A percentile compares a stretch with the other conserved stretches of the same genome.
phyloP scores from a whole-genome alignment of 2,329 filamentous ascomycete species.

The Emmonsiellopsis sp. region DNA sequence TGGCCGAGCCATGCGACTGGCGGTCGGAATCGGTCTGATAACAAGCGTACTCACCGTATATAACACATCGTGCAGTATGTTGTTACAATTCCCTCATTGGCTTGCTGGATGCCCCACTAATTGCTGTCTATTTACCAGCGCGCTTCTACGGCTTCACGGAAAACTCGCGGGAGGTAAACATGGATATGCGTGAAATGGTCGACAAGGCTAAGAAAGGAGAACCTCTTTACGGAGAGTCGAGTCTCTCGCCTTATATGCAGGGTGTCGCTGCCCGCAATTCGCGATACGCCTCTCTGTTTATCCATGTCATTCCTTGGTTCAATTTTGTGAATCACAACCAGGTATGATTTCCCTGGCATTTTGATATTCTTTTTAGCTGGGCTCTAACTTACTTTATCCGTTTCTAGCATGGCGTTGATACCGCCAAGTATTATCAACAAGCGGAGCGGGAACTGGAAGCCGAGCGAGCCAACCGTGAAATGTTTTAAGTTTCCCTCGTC shows the following conservation, averaged over 20 bases:
- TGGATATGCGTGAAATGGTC: slow-evolving; percentile 99
- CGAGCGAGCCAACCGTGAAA: too few relatives aligned
- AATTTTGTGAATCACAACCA: slow-evolving; percentile 95
- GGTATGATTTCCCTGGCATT: slow-evolving; percentile 27
- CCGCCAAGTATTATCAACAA: slow-evolving; percentile 95
- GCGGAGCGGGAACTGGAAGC: slow-evolving; percentile 88
- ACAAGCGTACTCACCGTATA: slow-evolving; percentile 83
- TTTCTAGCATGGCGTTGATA: slow-evolving; percentile 83
- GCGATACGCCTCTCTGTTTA: slow-evolving; percentile 75
- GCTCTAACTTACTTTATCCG: slow-evolving; percentile 11
- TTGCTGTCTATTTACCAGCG: slow-evolving; percentile 44
- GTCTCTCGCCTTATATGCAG: slow-evolving; percentile 79
- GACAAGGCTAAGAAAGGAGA: slow-evolving; percentile 87
- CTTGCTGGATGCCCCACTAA: background rate
- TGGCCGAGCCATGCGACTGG: slow-evolving; percentile 70
- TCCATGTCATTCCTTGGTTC: slow-evolving; percentile 86
- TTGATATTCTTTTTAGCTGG: background rate
- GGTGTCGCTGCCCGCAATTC: slow-evolving; percentile 89
- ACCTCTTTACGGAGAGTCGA: slow-evolving; percentile 75
- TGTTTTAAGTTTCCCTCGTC: background rate
- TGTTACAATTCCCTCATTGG: background rate
- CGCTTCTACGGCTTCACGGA: slow-evolving; percentile 94
- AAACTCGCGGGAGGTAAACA: slow-evolving; percentile 81
- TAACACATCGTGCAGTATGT: slow-evolving; percentile 72
- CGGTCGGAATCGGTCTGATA: slow-evolving; percentile 59